Evolutionary conservation across 306 rosid genomes (phyloP).

Genomic region (Vachellia pachyceras): DNA sequence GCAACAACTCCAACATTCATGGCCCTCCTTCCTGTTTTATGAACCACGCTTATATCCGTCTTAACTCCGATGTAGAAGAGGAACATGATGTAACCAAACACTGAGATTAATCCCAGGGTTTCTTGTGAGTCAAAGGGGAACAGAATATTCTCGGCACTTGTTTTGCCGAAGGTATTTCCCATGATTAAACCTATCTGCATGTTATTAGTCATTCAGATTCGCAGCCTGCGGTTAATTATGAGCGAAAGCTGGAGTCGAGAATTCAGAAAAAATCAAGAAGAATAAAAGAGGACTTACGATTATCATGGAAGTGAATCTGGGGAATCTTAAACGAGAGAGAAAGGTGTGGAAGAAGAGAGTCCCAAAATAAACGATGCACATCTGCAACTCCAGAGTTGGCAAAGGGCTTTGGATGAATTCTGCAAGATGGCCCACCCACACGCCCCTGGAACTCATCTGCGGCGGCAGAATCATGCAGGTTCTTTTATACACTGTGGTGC

Average conservation of each 20-base stretch:
- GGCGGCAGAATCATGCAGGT: conserved; percentile 38
- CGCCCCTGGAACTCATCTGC: conserved; percentile 30
- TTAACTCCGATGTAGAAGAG: conserved; percentile 68
- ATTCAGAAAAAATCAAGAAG: too few species aligned
- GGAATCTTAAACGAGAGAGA: conserved; percentile 41
- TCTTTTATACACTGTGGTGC: neutral
- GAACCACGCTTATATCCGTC: conserved; percentile 57
- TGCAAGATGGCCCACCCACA: neutral
- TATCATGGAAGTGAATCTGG: conserved; percentile 51
- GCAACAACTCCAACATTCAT: conserved; percentile 43
- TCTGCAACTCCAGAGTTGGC: conserved; percentile 42
- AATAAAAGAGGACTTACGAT: conserved; percentile 35
- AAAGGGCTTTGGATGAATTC: conserved; percentile 3
- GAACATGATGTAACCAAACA: conserved; percentile 63
- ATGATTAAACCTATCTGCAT: conserved; percentile 41
- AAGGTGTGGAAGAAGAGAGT: conserved; percentile 34
- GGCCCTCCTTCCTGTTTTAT: conserved; percentile 45
- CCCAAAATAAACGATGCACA: conserved; percentile 36
- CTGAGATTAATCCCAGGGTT: conserved; percentile 46
- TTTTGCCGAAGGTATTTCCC: conserved; percentile 1
- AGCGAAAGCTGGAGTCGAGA: too few species aligned
- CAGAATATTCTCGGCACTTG: neutral
- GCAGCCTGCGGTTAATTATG: too few species aligned
- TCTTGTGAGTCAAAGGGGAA: conserved; percentile 56
- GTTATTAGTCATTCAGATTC: neutral